Percentiles rank a stretch among this genome's conserved stretches.
These are phyloP conservation scores for Dactylis glomerata DNA, from an alignment of 176 grass and related monocot genomes.

Conservation along the genomic window DNA sequence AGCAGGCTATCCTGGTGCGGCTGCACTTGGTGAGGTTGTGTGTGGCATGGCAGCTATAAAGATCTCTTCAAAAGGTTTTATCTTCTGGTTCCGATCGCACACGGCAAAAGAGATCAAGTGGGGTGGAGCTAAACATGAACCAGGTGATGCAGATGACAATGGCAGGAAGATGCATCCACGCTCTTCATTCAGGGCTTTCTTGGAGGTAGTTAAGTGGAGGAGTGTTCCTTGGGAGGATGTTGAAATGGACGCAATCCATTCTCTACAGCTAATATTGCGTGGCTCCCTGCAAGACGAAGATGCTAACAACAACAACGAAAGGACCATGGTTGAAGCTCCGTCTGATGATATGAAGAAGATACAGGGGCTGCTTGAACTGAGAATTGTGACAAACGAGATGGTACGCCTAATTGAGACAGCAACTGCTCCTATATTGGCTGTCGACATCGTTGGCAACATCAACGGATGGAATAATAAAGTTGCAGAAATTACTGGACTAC, in stretches of 20 bases:
- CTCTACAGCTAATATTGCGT: slow-evolving; percentile 88
- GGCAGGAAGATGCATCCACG: slow-evolving; percentile 82
- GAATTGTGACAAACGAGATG: slow-evolving; percentile 88
- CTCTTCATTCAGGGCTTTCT: slow-evolving; percentile 93
- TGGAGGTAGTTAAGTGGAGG: slow-evolving; percentile 93
- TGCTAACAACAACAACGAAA: slow-evolving; percentile 48
- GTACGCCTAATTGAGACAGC: slow-evolving; percentile 92
- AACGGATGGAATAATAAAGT: slow-evolving; percentile 92
- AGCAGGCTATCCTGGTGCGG: slow-evolving; percentile 76
- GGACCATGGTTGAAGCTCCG: slow-evolving; percentile 63
- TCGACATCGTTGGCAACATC: slow-evolving; percentile 70
- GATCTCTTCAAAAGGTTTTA: slow-evolving; percentile 82
- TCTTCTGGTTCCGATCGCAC: slow-evolving; percentile 90
- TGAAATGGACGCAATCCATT: slow-evolving; percentile 99
- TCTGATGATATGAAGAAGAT: slow-evolving; percentile 74
- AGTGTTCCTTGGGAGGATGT: slow-evolving; percentile 98
- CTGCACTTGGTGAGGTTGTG: slow-evolving; percentile 62
- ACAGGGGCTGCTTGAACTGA: slow-evolving; percentile 70
- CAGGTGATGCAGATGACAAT: slow-evolving; percentile 52
- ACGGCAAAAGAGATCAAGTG: slow-evolving; percentile 94
- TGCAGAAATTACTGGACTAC: slow-evolving; percentile 79
- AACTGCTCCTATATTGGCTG: slow-evolving; percentile 79
- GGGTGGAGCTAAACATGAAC: slow-evolving; percentile 89
- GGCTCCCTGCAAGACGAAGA: slow-evolving; percentile 74
- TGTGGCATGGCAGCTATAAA: slow-evolving; percentile 97